These are phyloP conservation scores for Pyrenopolyporus hunteri DNA, from an alignment of 495 filamentous ascomycete genomes.

Conservation along the genomic window DNA sequence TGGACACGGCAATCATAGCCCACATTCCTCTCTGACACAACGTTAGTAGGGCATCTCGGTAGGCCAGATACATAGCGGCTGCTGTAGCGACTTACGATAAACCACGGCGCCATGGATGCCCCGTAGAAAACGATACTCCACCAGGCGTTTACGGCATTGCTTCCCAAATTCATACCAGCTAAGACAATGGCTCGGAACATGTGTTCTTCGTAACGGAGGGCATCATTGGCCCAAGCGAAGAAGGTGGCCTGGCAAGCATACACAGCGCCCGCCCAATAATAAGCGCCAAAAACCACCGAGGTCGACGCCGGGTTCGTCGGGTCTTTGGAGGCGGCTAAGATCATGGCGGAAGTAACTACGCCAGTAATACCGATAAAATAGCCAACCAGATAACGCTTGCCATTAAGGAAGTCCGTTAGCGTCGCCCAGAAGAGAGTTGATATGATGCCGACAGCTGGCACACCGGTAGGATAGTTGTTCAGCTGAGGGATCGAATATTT, in stretches of 20 bases:
- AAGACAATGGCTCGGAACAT: constrained; percentile 56
- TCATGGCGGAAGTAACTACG: constrained; percentile 54
- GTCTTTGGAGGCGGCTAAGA: constrained; percentile 51
- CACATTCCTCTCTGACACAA: constrained; percentile 57
- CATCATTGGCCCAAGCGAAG: constrained; percentile 68
- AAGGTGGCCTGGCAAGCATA: constrained; percentile 66
- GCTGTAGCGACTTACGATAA: constrained; percentile 49
- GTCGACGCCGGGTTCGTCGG: constrained; percentile 42
- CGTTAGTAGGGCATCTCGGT: constrained; percentile 12
- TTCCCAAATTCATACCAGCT: constrained; percentile 63
- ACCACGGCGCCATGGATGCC: constrained; percentile 62
- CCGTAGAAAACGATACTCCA: constrained; percentile 71
- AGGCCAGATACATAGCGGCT: neutral
- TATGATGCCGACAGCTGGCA: constrained; percentile 56
- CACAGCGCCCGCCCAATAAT: constrained; percentile 60
- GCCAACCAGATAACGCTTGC: constrained; percentile 57
- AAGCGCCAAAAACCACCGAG: constrained; percentile 53
- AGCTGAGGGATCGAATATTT: constrained; percentile 53
- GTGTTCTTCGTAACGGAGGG: constrained; percentile 53
- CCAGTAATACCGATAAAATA: constrained; percentile 61
- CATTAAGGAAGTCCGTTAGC: constrained; percentile 58
- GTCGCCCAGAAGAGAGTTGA: constrained; percentile 61
- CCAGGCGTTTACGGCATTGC: constrained; percentile 63
- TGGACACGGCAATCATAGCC: constrained; percentile 62
- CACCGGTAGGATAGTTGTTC: constrained; percentile 57